Conservation (phyloP, 495 filamentous ascomycete species). For the Penicillium waksmanii region DNA sequence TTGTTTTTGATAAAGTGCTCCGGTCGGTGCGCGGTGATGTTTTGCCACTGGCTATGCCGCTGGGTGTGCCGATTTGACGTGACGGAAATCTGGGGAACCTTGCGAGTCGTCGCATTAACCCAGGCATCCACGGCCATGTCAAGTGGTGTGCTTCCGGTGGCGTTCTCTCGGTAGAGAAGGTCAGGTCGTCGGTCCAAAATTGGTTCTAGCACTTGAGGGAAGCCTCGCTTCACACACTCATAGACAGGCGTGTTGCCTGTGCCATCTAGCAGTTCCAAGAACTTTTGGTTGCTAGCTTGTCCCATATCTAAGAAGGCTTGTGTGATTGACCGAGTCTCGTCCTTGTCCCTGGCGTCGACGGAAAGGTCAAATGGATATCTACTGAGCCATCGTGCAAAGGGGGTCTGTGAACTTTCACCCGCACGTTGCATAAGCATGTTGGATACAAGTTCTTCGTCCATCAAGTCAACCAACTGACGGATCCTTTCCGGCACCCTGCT, state of each 20-base stretch:
- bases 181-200: slow-evolving; percentile 60
- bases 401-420: slow-evolving; percentile 51
- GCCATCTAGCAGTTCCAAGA: slow-evolving; percentile 65
- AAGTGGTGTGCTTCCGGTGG: slow-evolving; percentile 67
- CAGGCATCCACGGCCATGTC: slow-evolving; percentile 64
- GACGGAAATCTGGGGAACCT: slow-evolving; percentile 19
- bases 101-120: slow-evolving; percentile 35
- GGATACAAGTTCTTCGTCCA: slow-evolving; percentile 52
- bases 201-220: slow-evolving; percentile 40
- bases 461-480: slow-evolving; percentile 50
- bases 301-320: slow-evolving; percentile 53
- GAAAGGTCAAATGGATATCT: background rate
- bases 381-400: slow-evolving; percentile 41
- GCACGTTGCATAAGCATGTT: slow-evolving; percentile 52
- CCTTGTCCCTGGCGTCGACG: background rate
- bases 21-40: background rate
- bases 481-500: slow-evolving; percentile 33
- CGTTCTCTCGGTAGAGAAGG: slow-evolving; percentile 68
- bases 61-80: background rate
- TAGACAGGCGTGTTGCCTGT: slow-evolving; percentile 71
- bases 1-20: slow-evolving; percentile 27
- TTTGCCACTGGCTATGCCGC: background rate
- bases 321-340: background rate
- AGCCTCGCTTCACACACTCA: slow-evolving; percentile 46
- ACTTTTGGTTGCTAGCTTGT: slow-evolving; percentile 46